phyloP scores from a whole-genome alignment of 805 yeast genomes.

The Cyberlindnera xishuangbannaensis region DNA sequence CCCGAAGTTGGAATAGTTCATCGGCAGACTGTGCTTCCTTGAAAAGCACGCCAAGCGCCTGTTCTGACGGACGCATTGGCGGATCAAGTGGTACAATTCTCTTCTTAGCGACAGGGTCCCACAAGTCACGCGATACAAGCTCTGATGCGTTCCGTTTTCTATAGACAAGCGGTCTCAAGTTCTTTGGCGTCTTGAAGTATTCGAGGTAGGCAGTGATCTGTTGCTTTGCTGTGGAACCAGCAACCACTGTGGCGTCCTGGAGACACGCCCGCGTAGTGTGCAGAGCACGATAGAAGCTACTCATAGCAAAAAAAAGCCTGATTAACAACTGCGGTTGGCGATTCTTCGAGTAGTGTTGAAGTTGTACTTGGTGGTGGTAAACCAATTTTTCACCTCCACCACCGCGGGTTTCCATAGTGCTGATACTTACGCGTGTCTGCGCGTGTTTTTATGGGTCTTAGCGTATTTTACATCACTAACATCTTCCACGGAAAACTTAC shows the following conservation, averaged over 20 bases:
- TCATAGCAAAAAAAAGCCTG: too few species aligned
- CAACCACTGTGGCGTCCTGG: constrained; percentile 3
- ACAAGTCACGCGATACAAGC: constrained; percentile 33
- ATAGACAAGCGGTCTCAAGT: constrained; percentile 33
- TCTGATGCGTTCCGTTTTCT: constrained; percentile 34
- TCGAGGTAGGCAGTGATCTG: constrained; percentile 28
- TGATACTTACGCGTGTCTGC: too few species aligned
- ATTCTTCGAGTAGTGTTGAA: too few species aligned
- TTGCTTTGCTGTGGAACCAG: too few species aligned
- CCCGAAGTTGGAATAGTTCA: constrained; percentile 13
- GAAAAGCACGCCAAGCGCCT: constrained; percentile 24
- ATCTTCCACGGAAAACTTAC: too few species aligned
- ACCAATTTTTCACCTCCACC: too few species aligned
- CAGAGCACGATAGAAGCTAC: too few species aligned
- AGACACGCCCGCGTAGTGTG: constrained; percentile 12
- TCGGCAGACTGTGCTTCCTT: constrained; percentile 16
- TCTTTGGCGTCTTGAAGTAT: constrained; percentile 29
- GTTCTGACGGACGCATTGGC: constrained; percentile 26
- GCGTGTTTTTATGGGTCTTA: too few species aligned
- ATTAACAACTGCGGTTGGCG: too few species aligned
- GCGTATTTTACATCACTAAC: too few species aligned
- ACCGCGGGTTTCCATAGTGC: too few species aligned
- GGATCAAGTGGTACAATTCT: constrained; percentile 30
- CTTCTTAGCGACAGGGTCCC: constrained; percentile 30
- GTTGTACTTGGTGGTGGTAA: too few species aligned